Evolutionary conservation across 306 rosid genomes (phyloP).

Genomic region (Cyamopsis tetragonoloba): DNA sequence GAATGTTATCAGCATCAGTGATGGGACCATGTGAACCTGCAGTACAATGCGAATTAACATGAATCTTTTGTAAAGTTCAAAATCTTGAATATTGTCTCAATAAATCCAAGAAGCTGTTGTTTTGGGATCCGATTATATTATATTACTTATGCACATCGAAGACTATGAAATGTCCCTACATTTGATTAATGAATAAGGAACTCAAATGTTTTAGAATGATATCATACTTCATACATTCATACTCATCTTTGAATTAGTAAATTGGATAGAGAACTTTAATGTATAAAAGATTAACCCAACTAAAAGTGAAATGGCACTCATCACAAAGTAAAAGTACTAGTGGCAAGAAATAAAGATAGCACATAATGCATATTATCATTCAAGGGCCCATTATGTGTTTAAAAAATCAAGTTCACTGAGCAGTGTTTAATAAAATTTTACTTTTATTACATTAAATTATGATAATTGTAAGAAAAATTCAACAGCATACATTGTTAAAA

Average conservation of each 20-base stretch:
- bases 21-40: conserved; percentile 31
- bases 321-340: background rate
- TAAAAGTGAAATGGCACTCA: background rate
- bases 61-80: background rate
- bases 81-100: background rate
- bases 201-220: background rate
- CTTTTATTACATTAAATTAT: background rate
- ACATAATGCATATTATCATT: background rate
- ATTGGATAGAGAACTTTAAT: background rate
- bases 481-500: too few relatives aligned
- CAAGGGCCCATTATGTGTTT: background rate
- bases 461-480: too few relatives aligned
- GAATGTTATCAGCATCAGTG: background rate
- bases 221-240: background rate
- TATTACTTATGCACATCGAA: background rate
- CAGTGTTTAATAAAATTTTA: background rate
- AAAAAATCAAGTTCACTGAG: background rate
- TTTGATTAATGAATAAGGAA: background rate
- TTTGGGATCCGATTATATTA: background rate
- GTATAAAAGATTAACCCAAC: background rate
- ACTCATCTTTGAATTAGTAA: background rate
- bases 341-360: background rate
- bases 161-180: background rate
- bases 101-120: background rate
- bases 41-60: conserved; percentile 17